phyloP scores from a whole-genome alignment of 2,329 filamentous ascomycete genomes.

The Paecilomyces dactylethromorphus region DNA sequence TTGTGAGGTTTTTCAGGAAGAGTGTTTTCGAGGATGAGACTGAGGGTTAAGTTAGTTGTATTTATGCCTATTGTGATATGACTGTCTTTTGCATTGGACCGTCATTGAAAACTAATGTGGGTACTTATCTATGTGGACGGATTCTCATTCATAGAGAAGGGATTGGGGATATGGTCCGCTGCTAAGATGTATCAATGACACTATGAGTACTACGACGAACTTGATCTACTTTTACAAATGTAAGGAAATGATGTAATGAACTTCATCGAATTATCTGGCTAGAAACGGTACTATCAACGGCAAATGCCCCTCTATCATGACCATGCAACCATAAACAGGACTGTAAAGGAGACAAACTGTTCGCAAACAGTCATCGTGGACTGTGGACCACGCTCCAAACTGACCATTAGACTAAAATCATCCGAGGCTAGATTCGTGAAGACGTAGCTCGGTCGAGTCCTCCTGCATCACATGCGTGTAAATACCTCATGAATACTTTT shows the following conservation, averaged over 20 bases:
- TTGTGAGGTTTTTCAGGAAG: conserved; percentile 72
- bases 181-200: not conserved
- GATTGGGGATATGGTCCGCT: not conserved
- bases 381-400: not conserved
- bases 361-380: not conserved
- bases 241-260: not conserved
- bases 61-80: not conserved
- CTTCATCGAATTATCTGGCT: not conserved
- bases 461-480: not conserved
- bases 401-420: not conserved
- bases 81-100: not conserved
- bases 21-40: conserved; percentile 46
- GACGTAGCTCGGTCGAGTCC: not conserved
- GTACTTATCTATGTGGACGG: not conserved
- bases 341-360: not conserved
- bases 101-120: not conserved
- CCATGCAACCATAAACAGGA: not conserved
- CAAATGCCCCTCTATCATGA: not conserved
- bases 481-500: not conserved
- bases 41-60: not conserved
- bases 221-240: not conserved
- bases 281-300: not conserved
- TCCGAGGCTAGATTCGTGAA: not conserved
- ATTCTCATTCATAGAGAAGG: not conserved
- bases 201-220: not conserved